A percentile compares a stretch with the other conserved stretches of the same genome.
These are phyloP conservation scores for Silybum marianum DNA, from an alignment of 129 eudicot species.

Conservation along the genomic window DNA sequence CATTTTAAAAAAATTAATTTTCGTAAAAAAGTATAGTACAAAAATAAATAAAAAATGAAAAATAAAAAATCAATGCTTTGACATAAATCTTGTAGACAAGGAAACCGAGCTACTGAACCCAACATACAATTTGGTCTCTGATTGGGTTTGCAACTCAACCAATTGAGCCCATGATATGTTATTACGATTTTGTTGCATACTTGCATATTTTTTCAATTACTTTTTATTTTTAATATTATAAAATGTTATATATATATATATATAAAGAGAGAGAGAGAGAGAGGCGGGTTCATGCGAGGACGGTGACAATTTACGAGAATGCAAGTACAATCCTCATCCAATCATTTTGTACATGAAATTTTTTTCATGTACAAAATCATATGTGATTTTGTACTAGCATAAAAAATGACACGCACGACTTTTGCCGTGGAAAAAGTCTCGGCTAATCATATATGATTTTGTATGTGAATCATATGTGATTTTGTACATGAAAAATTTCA, in stretches of 20 bases:
- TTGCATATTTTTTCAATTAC: neutral
- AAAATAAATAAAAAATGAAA: neutral
- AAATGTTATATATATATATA: neutral
- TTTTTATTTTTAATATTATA: neutral
- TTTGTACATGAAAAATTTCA: too few species aligned
- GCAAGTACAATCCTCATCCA: too few species aligned
- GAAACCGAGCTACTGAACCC: constrained; percentile 39
- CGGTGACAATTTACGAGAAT: too few species aligned
- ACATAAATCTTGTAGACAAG: constrained; percentile 34
- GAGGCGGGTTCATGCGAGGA: too few species aligned
- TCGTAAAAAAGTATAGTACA: neutral
- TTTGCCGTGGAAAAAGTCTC: too few species aligned
- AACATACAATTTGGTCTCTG: constrained; percentile 29
- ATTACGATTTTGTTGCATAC: neutral
- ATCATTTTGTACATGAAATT: too few species aligned
- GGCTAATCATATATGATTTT: too few species aligned
- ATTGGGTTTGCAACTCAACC: constrained; percentile 32
- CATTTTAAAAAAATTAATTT: neutral
- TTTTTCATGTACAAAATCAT: too few species aligned
- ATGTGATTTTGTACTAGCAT: too few species aligned
- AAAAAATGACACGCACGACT: too few species aligned
- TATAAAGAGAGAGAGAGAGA: too few species aligned
- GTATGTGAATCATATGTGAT: too few species aligned
- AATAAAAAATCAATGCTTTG: neutral
- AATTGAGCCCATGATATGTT: constrained; percentile 31